Evolutionary conservation across 2,329 filamentous ascomycete genomes (phyloP).

Genomic region (Rhinocladiella mackenziei): DNA sequence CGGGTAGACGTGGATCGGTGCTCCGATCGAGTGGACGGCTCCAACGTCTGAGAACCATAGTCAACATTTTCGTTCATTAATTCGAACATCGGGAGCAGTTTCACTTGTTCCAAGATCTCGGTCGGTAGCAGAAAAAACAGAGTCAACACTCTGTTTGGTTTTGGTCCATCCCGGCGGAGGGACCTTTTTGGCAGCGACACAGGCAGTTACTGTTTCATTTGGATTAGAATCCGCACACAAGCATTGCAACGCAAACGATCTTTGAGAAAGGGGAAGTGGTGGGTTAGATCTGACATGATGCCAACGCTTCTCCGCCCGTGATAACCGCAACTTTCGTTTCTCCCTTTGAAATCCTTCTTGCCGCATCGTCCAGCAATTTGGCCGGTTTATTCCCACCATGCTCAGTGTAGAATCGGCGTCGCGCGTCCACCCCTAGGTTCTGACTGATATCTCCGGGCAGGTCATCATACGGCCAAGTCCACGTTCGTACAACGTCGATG

Average conservation of each 20-base stretch:
- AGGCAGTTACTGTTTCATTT: constrained; percentile 47
- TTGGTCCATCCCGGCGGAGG: constrained; percentile 60
- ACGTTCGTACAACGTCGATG: constrained; percentile 57
- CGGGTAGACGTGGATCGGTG: constrained; percentile 64
- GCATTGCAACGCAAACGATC: no score
- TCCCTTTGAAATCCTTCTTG: constrained; percentile 52
- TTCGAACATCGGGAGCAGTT: no score
- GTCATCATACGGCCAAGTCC: constrained; percentile 64
- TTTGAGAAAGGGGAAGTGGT: not conserved
- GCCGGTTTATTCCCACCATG: constrained; percentile 64
- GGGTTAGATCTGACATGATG: constrained; percentile 40
- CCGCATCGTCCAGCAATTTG: constrained; percentile 60
- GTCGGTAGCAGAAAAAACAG: constrained; percentile 51
- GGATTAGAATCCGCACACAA: not conserved
- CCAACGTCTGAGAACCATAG: constrained; percentile 45
- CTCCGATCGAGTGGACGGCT: constrained; percentile 55
- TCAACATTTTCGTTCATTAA: no score
- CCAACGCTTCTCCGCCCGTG: constrained; percentile 62
- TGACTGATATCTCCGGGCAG: constrained; percentile 53
- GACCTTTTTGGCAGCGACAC: constrained; percentile 49
- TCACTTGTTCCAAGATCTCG: constrained; percentile 43
- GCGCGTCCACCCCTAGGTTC: constrained; percentile 47
- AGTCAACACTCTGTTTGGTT: constrained; percentile 44
- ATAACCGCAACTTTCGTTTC: constrained; percentile 56
- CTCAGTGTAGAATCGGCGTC: constrained; percentile 50